Evolutionary conservation across 1,139 yeast species (phyloP), one percentile per base, ranked within the genome.

Genomic region (Zygosaccharomyces sapae): DNA sequence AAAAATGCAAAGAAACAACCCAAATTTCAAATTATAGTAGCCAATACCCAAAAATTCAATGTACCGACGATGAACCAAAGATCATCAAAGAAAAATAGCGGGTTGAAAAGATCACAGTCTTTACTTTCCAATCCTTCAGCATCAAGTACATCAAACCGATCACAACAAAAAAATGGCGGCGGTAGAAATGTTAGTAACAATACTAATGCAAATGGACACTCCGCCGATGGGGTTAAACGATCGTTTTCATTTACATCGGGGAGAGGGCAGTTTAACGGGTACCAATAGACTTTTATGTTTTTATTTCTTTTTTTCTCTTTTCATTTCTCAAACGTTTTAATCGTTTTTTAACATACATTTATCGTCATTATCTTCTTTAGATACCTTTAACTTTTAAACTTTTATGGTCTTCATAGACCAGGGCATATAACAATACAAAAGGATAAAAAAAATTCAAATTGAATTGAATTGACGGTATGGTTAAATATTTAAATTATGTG

Each of bases 21-120:
- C 5, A 62, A 62, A 45, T 64, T 64, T 37, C 68, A 64, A 50
- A 63, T 64, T 9, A 62, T 64, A 38, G 67, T 64, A 29, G 63
- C 68, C 3, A 60, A 62, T 44, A 58, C 66, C 9, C 62, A 63
- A 33, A 59, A 60, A 38, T 64, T 64, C 48, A 62, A 54, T 39
- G 52, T 49, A 44, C 49, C 52, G 52, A 46, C 52, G 20, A 33
- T 30, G 27, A 46, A 38, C 22, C 47, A 44, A 19, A 42, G 41
- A 19, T 33, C 35, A n/a, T 33, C 46, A 9, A 49, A 46, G 38
- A 49, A 49, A 24, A 18, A 38, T 9, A 41, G 41, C 22, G 50
- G 47, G 16, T 51, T 55, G 43, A 55, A 55, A 36, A 41, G 59
- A 36, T 55, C 58, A 8, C 56, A 52, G 40, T 55, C 59, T 12